Conservation (phyloP, 75 land plant genomes). For the Pinus taeda region DNA sequence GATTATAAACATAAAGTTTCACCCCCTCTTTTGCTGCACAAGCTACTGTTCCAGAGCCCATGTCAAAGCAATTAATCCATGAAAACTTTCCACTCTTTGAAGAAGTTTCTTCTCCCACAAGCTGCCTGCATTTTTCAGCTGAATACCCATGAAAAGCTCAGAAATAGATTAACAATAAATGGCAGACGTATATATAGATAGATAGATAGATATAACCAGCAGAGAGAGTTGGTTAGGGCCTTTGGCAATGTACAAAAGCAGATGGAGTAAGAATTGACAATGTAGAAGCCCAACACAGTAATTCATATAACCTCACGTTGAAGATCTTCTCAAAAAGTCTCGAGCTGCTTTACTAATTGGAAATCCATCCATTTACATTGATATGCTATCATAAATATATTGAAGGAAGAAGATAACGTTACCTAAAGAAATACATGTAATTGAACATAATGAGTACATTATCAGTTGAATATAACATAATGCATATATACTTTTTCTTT, state of each 20-base stretch:
- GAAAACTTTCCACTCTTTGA: conserved; percentile 87
- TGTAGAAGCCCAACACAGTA: no score
- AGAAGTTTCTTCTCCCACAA: conserved; percentile 70
- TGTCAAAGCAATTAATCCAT: conserved; percentile 75
- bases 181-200: no score
- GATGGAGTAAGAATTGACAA: no score
- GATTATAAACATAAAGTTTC: conserved; percentile 75
- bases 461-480: background rate
- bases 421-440: background rate
- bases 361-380: background rate
- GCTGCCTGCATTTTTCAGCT: conserved; percentile 80
- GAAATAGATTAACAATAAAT: background rate
- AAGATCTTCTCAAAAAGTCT: no score
- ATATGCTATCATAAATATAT: background rate
- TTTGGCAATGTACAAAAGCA: background rate
- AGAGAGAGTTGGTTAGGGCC: background rate
- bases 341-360: background rate
- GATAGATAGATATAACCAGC: background rate
- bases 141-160: conserved; percentile 3
- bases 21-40: conserved; percentile 78
- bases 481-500: no score
- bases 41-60: conserved; percentile 68
- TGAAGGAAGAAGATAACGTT: background rate
- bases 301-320: no score
- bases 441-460: background rate